Evolutionary conservation across 179 eudicot species (phyloP).

Genomic region (Silene noctiflora): DNA sequence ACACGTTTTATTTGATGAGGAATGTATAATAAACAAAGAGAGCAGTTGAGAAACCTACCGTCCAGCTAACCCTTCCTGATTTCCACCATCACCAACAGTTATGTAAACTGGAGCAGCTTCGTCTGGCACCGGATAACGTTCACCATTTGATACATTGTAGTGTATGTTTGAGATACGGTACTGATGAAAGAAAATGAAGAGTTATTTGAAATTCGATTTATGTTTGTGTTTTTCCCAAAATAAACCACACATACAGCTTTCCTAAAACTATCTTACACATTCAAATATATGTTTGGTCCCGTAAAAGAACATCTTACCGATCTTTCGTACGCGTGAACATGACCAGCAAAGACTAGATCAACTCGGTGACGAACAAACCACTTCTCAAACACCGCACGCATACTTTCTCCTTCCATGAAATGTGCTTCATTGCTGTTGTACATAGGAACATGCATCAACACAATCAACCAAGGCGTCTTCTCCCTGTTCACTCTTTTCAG

Average conservation of each 20-base stretch:
- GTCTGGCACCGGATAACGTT: slow-evolving; percentile 59
- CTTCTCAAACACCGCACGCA: slow-evolving; percentile 68
- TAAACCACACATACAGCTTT: not conserved
- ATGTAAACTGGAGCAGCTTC: slow-evolving; percentile 79
- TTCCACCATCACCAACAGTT: slow-evolving; percentile 96
- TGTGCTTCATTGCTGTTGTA: slow-evolving; percentile 87
- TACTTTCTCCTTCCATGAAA: slow-evolving; percentile 95
- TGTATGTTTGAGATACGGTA: slow-evolving; percentile 75
- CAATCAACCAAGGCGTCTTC: slow-evolving; percentile 94
- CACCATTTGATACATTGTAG: slow-evolving; percentile 56
- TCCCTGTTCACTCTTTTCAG: slow-evolving; percentile 67
- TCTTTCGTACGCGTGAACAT: slow-evolving; percentile 97
- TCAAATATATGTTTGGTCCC: not conserved
- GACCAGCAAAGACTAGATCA: slow-evolving; percentile 81
- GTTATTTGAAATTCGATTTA: not conserved
- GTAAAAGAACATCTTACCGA: slow-evolving; percentile 46
- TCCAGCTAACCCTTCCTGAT: slow-evolving; percentile 89
- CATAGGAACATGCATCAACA: slow-evolving; percentile 83
- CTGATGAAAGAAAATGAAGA: slow-evolving; percentile 35
- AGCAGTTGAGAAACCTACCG: slow-evolving; percentile 31
- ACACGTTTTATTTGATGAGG: not conserved
- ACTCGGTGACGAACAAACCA: slow-evolving; percentile 79
- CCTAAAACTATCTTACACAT: not conserved
- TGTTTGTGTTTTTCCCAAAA: too few species aligned
- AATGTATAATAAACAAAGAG: not conserved